phyloP scores from a whole-genome alignment of 2,329 filamentous ascomycete species.

The Metarhizium robertsii region DNA sequence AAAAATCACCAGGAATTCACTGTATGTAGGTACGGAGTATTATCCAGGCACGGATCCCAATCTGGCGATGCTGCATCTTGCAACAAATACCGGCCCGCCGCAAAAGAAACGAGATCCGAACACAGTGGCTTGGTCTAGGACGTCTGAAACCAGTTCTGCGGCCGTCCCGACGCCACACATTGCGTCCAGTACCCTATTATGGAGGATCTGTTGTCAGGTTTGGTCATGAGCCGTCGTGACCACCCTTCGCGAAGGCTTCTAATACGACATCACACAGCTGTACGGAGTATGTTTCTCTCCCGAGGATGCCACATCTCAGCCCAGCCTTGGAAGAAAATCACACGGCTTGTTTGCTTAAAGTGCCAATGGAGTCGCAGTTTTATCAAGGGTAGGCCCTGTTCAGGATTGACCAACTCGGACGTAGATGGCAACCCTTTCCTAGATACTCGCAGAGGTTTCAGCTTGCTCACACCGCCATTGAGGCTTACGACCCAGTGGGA shows the following conservation, averaged over 20 bases:
- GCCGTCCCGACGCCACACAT: not conserved
- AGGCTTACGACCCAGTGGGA: not conserved
- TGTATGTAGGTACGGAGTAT: no score
- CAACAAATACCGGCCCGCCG: not conserved
- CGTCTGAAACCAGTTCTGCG: not conserved
- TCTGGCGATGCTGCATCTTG: not conserved
- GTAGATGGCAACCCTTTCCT: no score
- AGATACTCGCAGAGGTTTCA: not conserved
- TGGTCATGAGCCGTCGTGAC: not conserved
- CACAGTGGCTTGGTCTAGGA: not conserved
- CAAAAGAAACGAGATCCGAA: not conserved
- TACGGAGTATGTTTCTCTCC: not conserved
- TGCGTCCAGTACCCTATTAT: not conserved
- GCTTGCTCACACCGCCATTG: not conserved
- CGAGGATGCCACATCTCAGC: not conserved
- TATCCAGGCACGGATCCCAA: not conserved
- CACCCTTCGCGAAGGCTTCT: not conserved
- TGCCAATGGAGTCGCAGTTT: no score
- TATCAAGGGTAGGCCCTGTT: no score
- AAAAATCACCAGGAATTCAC: not conserved
- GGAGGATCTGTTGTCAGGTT: not conserved
- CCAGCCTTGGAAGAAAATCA: no score
- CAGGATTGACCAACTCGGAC: no score
- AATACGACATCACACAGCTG: not conserved
- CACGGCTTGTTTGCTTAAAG: no score